phyloP scores from a whole-genome alignment of 148 eudicot species.

The Diospyros lotus region DNA sequence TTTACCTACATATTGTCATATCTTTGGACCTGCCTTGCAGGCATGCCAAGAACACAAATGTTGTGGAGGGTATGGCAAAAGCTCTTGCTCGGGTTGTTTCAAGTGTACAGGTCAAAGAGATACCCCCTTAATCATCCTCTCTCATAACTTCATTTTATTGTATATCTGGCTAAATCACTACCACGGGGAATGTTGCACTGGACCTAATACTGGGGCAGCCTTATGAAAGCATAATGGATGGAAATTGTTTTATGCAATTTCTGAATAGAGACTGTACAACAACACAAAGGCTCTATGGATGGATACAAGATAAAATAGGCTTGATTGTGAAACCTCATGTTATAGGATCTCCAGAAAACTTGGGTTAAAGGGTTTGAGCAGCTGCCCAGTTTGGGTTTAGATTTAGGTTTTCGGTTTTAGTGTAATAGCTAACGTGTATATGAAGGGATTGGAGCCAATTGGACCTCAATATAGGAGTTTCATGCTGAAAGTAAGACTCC shows the following conservation, averaged over 20 bases:
- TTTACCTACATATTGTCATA: neutral
- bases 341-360: neutral
- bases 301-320: neutral
- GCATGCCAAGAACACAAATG: slow-evolving; percentile 90
- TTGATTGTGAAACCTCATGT: neutral
- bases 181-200: neutral
- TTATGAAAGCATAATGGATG: neutral
- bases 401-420: neutral
- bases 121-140: slow-evolving; percentile 2
- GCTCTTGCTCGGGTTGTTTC: slow-evolving; percentile 97
- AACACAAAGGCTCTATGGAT: no score
- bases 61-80: slow-evolving; percentile 93
- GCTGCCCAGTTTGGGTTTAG: neutral
- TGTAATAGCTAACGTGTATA: neutral
- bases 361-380: neutral
- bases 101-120: slow-evolving; percentile 71
- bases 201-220: neutral
- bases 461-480: neutral
- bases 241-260: neutral
- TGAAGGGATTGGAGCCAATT: neutral
- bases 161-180: neutral
- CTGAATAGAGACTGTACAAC: no score
- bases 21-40: slow-evolving; percentile 35
- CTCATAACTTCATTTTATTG: neutral
- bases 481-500: no score